Percentiles rank a stretch among this genome's conserved stretches.
These are phyloP conservation scores for Lolium perenne DNA, from an alignment of 176 grass and related monocot species.

Conservation along the genomic window DNA sequence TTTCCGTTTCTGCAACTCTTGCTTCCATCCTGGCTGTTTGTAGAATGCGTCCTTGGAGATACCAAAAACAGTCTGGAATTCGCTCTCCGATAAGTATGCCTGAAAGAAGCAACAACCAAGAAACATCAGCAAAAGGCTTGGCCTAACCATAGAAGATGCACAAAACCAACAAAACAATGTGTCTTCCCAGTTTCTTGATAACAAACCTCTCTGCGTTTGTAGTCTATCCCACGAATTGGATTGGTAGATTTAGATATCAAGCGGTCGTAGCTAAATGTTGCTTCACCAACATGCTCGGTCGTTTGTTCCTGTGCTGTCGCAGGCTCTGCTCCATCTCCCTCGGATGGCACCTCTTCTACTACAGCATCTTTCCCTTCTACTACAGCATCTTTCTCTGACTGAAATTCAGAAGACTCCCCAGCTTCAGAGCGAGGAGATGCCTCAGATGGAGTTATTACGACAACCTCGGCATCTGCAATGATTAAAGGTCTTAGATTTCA, in stretches of 20 bases:
- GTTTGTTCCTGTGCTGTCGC: constrained; percentile 60
- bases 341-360: constrained; percentile 46
- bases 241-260: constrained; percentile 81
- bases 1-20: constrained; percentile 92
- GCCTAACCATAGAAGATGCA: neutral
- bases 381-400: constrained; percentile 59
- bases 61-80: constrained; percentile 78
- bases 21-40: constrained; percentile 92
- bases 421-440: constrained; percentile 53
- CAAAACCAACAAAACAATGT: neutral
- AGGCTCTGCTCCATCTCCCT: constrained; percentile 48
- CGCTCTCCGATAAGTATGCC: constrained; percentile 85
- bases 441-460: constrained; percentile 33
- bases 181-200: neutral
- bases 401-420: constrained; percentile 56
- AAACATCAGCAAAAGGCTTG: constrained; percentile 10
- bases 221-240: constrained; percentile 85
- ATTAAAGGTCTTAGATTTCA: constrained; percentile 33
- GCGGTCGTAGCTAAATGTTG: constrained; percentile 77
- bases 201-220: constrained; percentile 93
- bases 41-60: constrained; percentile 83
- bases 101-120: constrained; percentile 42
- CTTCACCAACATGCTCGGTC: constrained; percentile 67
- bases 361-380: constrained; percentile 59
- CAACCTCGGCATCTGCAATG: constrained; percentile 52